Base-by-base conservation (phyloP, 2,329 filamentous ascomycete species). In the Aspergillus novoparasiticus region DNA sequence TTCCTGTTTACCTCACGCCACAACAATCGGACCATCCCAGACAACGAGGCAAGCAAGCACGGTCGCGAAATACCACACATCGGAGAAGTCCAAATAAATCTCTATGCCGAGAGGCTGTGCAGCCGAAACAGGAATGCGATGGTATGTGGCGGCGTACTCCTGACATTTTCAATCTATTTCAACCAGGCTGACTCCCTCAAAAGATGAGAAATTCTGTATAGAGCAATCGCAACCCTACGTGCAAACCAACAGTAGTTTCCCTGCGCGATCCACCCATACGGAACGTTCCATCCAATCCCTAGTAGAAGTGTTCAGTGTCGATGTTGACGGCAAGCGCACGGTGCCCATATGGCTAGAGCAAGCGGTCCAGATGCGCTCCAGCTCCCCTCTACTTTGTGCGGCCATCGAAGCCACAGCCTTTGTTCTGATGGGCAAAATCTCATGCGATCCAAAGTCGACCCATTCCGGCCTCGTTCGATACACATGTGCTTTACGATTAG, bases 231-330 rank as follows among this genome's bases (percentile, higher is more conserved):
- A 55, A 39, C 11, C 26, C 11, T 6, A 39, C 32, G 21, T 39
- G 19, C 30, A 36, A 14, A 9, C n/a, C 51, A 55, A 26, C 4
- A 26, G n/a, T 16, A 55, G 23, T 55, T n/a, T 39, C 16, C 32
- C 36, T 55, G 32, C 10, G 6, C 51, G 51, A 11, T 19, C 23
- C 6, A 55, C 51, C 12, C 51, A 55, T 26, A 55, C 51, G 12
- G 51, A 55, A 6, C 51, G 51, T 36, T 55, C 32, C n/a, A 55
- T 55, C 5, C 51, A 55, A 55, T 55, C 51, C 32, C 32, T 55
- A 23, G 30, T 39, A 55, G 51, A 55, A 26, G 51, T 55, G 21
- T 39, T 55, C 34, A 39, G 51, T 55, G 21, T 34, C 32, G 34
- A 55, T 26, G 23, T 55, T 9, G 21, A 39, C n/a, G 51, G 51